phyloP scores from a whole-genome alignment of 495 filamentous ascomycete species.

The Staphylotrichum longicolle region DNA sequence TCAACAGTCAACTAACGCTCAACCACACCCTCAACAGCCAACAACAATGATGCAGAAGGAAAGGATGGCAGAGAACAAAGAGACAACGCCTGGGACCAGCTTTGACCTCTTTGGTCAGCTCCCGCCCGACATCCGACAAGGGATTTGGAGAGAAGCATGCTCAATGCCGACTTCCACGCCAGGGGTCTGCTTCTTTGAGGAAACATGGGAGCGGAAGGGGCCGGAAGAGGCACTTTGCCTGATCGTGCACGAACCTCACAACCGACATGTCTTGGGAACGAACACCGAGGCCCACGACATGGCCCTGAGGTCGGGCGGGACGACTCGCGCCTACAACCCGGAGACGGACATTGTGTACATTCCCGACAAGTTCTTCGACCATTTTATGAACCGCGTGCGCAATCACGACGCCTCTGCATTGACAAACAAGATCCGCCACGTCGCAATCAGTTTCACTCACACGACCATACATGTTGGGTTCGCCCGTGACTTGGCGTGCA shows the following conservation, averaged over 20 bases:
- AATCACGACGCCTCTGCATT: background rate
- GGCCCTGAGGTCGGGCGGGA: background rate
- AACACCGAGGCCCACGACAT: slow-evolving; percentile 4
- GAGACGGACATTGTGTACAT: background rate
- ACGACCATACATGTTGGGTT: background rate
- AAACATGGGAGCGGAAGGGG: too few species aligned
- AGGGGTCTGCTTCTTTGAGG: too few species aligned
- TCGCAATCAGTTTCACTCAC: background rate
- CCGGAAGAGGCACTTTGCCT: background rate
- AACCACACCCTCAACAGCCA: too few species aligned
- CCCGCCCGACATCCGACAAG: background rate
- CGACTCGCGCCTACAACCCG: background rate
- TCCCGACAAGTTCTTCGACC: background rate
- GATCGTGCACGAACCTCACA: background rate
- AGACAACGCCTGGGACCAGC: background rate
- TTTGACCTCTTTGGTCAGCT: background rate
- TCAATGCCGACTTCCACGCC: background rate
- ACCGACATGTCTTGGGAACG: background rate
- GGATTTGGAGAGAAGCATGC: background rate
- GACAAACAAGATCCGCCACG: background rate
- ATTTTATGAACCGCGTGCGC: background rate
- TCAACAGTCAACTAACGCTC: too few species aligned
- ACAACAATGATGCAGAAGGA: too few species aligned
- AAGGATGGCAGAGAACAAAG: too few species aligned
- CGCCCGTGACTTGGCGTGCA: background rate